Evolutionary conservation across 495 filamentous ascomycete species (phyloP).

Genomic region (Thermochaetoides thermophila): DNA sequence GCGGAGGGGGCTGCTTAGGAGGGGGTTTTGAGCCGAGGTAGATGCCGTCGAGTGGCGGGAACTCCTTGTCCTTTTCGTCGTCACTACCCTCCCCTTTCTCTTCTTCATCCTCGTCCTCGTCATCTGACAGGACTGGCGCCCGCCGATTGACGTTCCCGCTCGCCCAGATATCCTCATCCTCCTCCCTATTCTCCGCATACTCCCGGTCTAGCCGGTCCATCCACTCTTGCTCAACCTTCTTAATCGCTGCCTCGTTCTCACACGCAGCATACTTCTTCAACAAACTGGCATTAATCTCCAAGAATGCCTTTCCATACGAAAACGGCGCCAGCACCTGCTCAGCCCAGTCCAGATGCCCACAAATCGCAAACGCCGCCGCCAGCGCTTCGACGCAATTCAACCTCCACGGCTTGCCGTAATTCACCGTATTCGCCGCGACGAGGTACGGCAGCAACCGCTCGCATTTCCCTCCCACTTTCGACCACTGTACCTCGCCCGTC

Average conservation of each 20-base stretch:
- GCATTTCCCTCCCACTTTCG: constrained; percentile 84
- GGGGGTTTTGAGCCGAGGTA: constrained; percentile 40
- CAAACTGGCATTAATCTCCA: constrained; percentile 73
- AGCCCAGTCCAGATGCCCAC: constrained; percentile 83
- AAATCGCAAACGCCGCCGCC: constrained; percentile 83
- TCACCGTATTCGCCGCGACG: constrained; percentile 90
- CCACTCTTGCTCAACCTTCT: constrained; percentile 73
- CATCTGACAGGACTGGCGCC: constrained; percentile 36
- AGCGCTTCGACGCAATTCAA: constrained; percentile 93
- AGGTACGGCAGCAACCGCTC: constrained; percentile 89
- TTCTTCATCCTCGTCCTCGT: constrained; percentile 30
- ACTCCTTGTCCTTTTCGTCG: constrained; percentile 20
- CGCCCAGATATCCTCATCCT: constrained; percentile 60
- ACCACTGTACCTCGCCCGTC: constrained; percentile 79
- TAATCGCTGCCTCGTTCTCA: constrained; percentile 70
- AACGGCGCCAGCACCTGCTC: constrained; percentile 68
- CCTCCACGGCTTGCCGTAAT: constrained; percentile 89
- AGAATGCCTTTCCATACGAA: constrained; percentile 71
- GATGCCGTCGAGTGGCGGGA: constrained; percentile 32
- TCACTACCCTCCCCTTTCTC: constrained; percentile 15
- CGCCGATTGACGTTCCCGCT: constrained; percentile 72
- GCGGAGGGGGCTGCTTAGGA: constrained; percentile 15
- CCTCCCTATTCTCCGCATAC: constrained; percentile 63
- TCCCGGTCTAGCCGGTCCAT: constrained; percentile 79
- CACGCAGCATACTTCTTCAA: constrained; percentile 78